Evolutionary conservation across 2,329 filamentous ascomycete species (phyloP), one percentile per base, ranked within the genome.

Genomic region (Beauveria medogensis): DNA sequence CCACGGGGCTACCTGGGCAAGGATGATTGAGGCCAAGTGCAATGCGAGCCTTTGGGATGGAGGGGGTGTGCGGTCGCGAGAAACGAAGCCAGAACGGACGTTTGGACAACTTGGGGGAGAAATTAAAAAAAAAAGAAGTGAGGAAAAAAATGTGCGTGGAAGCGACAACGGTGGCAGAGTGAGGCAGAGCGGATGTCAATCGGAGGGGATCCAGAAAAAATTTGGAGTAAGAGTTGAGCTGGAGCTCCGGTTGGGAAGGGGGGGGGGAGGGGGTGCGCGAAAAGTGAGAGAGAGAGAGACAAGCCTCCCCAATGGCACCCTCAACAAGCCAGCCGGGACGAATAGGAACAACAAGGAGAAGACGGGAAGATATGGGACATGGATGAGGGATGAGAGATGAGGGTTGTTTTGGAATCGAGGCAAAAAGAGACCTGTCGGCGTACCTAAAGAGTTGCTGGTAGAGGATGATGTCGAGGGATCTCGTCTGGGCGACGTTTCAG

Each of bases 151-250:
- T 30, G 56, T 53, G 56, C 26, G 55, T 26, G 47, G 26, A 26
- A 43, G 56, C n/a, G 56, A 47, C 30, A 26, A 9, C 24, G 47
- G 37, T 26, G 37, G 47, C 37, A 59, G 52, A 52, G 47, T 59
- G 56, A 59, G 48, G 56, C 56, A 58, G 22, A 52, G 56, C 47
- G 56, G 55, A 12, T n/a, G 55, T 10, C n/a, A 41, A 59, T 59
- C 56, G 56, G 56, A 59, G 46, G 55, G 55, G 56, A 59, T 59
- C 56, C 56, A 59, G 47, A 59, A 59, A 57, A 59, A 59, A 52
- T 10, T 59, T 59, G 56, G 56, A 59, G 56, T 52, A 52, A 28
- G 46, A 52, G 24, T 30, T 26, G 40, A 28, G 47, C 47, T 50
- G 56, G 20, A 43, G 16, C 47, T 59, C 46, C 46, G 56, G 48